Base-by-base conservation (phyloP, 192 early-diverging fungal genomes). In the Podila clonocystis region DNA sequence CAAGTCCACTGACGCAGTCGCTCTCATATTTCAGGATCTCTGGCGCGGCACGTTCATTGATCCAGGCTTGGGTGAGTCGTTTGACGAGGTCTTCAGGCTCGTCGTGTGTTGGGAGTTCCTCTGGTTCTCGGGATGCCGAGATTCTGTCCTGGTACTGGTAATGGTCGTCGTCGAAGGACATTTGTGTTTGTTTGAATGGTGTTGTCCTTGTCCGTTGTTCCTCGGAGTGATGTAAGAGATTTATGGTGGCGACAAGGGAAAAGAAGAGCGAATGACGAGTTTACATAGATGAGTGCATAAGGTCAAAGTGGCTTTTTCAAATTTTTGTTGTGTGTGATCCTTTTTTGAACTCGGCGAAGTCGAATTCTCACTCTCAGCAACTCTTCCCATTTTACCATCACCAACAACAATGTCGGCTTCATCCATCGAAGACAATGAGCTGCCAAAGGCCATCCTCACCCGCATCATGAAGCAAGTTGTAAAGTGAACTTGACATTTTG, bases 41-140 rank as follows among this genome's bases (percentile, higher is more conserved):
- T 11, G 93, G 91, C 12, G 91, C 86, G 49, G 83, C 86, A 8
- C 91, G 90, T 67, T 94, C 93, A 67, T 91, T 90, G 36, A 92
- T 85, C 93, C 93, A 94, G 17, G 75, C 83, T 41, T 87, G 79
- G 7, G 89, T 91, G 41, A 93, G 73, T 9, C 49, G 55, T 30
- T 24, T 13, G 4, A 90, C 75, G 68, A 85, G 75, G 55, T 87
- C 85, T 52, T 77, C 70, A 11, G 63, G 62, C 28, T 65, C 67
- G 26, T 31, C 34, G 15, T 57, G 5, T 4, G 31, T 24, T 5
- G 24, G 20, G 19, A 31, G n/a, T 4, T 34, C 52, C 20, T 52
- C 74, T 19, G 59, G 48, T 31, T 75, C 74, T n/a, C 65, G 13
- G 29, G 67, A 67, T 20, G 73, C 50, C 26, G 73, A 45, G 48